Evolutionary conservation across 352 stramenopile genomes (phyloP).

Genomic region (Phytopythium boreale): DNA sequence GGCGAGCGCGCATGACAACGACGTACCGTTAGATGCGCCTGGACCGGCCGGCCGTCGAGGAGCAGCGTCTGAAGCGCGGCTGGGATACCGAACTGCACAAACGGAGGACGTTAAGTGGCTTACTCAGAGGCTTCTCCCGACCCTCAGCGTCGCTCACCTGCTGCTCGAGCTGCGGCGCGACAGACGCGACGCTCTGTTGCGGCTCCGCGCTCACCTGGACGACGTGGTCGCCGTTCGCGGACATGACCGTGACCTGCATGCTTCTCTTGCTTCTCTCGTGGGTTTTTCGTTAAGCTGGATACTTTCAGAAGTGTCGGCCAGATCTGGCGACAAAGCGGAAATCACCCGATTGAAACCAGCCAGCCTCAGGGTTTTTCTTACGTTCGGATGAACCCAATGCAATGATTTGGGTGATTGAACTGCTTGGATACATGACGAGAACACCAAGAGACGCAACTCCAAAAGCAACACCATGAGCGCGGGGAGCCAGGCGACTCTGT

Average conservation of each 20-base stretch:
- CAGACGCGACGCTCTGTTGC: conserved; percentile 39
- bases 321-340: neutral
- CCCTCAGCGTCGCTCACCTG: conserved; percentile 24
- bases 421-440: neutral
- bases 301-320: neutral
- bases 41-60: conserved; percentile 54
- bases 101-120: neutral
- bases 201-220: conserved; percentile 48
- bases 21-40: conserved; percentile 48
- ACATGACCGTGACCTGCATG: conserved; percentile 72
- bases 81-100: conserved; percentile 61
- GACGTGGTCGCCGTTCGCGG: conserved; percentile 53
- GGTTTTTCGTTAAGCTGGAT: neutral
- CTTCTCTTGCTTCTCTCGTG: conserved; percentile 10
- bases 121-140: neutral
- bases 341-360: neutral
- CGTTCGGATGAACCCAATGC: no score
- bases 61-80: conserved; percentile 51
- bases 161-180: conserved; percentile 47
- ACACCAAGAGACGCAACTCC: neutral
- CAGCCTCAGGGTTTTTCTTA: no score
- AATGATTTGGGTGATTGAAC: neutral
- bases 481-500: conserved; percentile 30
- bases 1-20: neutral
- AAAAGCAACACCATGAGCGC: conserved; percentile 1